Conservation (phyloP, 1,284 basidiomycete genomes). For the Fomitiporia mediterranea region DNA sequence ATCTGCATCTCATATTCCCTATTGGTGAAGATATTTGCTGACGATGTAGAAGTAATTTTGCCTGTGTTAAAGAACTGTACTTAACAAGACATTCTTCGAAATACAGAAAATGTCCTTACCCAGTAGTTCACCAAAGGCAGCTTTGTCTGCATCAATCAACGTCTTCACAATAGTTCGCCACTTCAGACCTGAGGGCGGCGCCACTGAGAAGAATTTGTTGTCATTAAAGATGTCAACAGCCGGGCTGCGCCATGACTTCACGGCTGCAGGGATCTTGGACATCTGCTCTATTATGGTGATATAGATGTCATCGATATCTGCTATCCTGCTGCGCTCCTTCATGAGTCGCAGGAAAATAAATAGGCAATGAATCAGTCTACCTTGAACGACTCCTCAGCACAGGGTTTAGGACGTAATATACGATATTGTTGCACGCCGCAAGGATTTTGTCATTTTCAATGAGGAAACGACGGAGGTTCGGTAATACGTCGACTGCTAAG, state of each 20-base stretch:
- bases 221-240: slow-evolving; percentile 85
- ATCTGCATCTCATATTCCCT: slow-evolving; percentile 89
- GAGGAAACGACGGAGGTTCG: slow-evolving; percentile 76
- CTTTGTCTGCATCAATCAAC: slow-evolving; percentile 84
- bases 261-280: slow-evolving; percentile 69
- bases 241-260: slow-evolving; percentile 82
- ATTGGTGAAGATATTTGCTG: slow-evolving; percentile 96
- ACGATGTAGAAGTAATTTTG: slow-evolving; percentile 81
- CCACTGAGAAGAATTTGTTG: slow-evolving; percentile 80
- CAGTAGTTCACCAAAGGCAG: slow-evolving; percentile 80
- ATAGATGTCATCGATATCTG: slow-evolving; percentile 65
- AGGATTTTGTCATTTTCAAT: slow-evolving; percentile 83
- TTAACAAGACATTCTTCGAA: too few relatives aligned
- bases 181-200: slow-evolving; percentile 46
- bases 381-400: slow-evolving; percentile 69
- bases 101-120: slow-evolving; percentile 40
- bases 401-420: slow-evolving; percentile 84
- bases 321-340: slow-evolving; percentile 51
- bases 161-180: slow-evolving; percentile 83
- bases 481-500: slow-evolving; percentile 66
- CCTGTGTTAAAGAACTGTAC: too few relatives aligned
- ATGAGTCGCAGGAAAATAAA: too few relatives aligned
- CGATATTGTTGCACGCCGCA: slow-evolving; percentile 74
- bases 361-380: slow-evolving; percentile 34
- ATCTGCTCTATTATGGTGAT: slow-evolving; percentile 75